phyloP scores from a whole-genome alignment of 148 eudicot genomes.

The Pharnaceum exiguum region DNA sequence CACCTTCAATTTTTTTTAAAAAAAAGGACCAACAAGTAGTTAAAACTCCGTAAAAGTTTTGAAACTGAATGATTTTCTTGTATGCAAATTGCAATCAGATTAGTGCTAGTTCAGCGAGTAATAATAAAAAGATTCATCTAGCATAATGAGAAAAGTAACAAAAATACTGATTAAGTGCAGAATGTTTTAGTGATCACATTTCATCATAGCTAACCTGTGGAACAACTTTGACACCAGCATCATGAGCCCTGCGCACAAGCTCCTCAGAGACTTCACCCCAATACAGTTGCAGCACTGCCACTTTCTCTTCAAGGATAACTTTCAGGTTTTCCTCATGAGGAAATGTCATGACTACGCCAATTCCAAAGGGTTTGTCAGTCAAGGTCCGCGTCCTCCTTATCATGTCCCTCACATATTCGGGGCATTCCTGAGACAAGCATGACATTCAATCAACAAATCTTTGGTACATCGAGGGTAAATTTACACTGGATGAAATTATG shows the following conservation, averaged over 20 bases:
- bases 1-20: too few relatives aligned
- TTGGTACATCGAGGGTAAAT: too few relatives aligned
- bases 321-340: constrained; percentile 81
- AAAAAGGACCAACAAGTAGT: too few relatives aligned
- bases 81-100: background rate
- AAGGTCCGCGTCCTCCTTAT: constrained; percentile 76
- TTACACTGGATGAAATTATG: background rate
- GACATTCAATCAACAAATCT: background rate
- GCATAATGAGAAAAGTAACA: background rate
- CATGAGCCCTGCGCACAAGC: constrained; percentile 66
- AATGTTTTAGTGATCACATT: background rate
- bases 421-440: constrained; percentile 57
- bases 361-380: constrained; percentile 84
- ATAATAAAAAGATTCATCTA: background rate
- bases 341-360: constrained; percentile 82
- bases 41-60: too few relatives aligned
- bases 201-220: constrained; percentile 56
- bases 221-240: constrained; percentile 84
- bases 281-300: constrained; percentile 71
- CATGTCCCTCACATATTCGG: constrained; percentile 68
- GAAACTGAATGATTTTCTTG: too few relatives aligned
- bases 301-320: constrained; percentile 81
- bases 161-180: too few relatives aligned
- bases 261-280: constrained; percentile 89
- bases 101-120: background rate